These are phyloP conservation scores for Mrakia hoshinonis DNA, from an alignment of 768 basidiomycete genomes.

Conservation along the genomic window DNA sequence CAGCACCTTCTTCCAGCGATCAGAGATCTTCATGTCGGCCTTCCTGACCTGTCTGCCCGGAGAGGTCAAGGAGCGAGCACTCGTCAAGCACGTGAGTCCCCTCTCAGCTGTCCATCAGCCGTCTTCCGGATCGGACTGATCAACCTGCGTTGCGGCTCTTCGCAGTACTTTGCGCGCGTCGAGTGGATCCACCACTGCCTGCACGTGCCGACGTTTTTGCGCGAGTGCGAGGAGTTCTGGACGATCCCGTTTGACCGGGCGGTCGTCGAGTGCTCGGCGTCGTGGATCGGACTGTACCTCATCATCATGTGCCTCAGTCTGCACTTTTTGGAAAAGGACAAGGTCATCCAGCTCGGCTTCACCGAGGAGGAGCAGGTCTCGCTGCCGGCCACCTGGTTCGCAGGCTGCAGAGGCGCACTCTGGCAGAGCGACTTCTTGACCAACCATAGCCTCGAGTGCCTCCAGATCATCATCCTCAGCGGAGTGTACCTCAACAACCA, in stretches of 20 bases:
- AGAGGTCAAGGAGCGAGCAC: constrained; percentile 8
- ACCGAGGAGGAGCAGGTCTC: constrained; percentile 36
- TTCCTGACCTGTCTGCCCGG: constrained; percentile 24
- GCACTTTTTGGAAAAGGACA: constrained; percentile 39
- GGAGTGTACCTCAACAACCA: constrained; percentile 41
- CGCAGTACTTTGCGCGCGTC: constrained; percentile 22
- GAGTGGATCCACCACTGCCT: constrained; percentile 29
- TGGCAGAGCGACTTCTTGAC: constrained; percentile 41
- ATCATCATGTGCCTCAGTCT: constrained; percentile 39
- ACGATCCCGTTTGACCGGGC: constrained; percentile 35
- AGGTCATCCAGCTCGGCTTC: constrained; percentile 36
- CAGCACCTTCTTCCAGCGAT: constrained; percentile 22
- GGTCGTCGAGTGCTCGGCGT: constrained; percentile 37
- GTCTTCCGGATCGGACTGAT: neutral
- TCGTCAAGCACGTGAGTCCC: constrained; percentile 18
- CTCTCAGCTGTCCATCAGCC: neutral
- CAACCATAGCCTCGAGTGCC: constrained; percentile 36
- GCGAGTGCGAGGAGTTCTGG: constrained; percentile 41
- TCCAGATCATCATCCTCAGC: constrained; percentile 38
- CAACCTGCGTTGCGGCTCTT: neutral
- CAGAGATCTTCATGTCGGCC: constrained; percentile 27
- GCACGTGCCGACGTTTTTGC: constrained; percentile 37
- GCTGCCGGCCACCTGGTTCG: constrained; percentile 38
- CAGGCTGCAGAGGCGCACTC: constrained; percentile 30
- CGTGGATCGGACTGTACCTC: constrained; percentile 39